phyloP scores from a whole-genome alignment of 2,329 filamentous ascomycete species.

The Tolypocladium paradoxum region DNA sequence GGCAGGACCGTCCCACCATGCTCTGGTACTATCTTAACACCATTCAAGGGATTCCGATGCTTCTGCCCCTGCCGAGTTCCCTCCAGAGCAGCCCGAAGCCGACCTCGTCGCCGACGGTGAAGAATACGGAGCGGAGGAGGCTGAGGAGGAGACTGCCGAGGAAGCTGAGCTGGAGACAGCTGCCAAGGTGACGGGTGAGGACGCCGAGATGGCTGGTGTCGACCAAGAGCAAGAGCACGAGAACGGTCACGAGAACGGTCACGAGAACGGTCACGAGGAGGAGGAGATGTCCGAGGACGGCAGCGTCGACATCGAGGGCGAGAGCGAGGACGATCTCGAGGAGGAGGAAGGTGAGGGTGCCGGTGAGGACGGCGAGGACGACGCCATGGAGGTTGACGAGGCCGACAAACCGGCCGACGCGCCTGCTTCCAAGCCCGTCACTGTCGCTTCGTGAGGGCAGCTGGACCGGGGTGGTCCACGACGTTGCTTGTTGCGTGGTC shows the following conservation, averaged over 20 bases:
- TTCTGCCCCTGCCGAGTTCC: constrained; percentile 89
- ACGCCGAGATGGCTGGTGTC: constrained; percentile 65
- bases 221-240: constrained; percentile 38
- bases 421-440: constrained; percentile 19
- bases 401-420: constrained; percentile 22
- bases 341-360: constrained; percentile 40
- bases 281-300: constrained; percentile 62
- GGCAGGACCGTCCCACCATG: not conserved
- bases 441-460: constrained; percentile 18
- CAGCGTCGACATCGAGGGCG: constrained; percentile 69
- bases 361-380: constrained; percentile 24
- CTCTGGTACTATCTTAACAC: not conserved
- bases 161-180: constrained; percentile 42
- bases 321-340: constrained; percentile 62
- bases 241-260: constrained; percentile 21
- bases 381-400: constrained; percentile 40
- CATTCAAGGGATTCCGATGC: constrained; percentile 82
- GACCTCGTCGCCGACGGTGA: constrained; percentile 78
- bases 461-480: not conserved
- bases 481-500: not conserved
- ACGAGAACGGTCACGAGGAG: constrained; percentile 43
- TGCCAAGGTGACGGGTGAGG: constrained; percentile 46
- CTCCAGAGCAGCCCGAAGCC: constrained; percentile 93
- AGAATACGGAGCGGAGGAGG: constrained; percentile 84
- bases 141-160: constrained; percentile 57